Conservation (phyloP, 192 early-diverging fungal species). For the Coemansia sp. region DNA sequence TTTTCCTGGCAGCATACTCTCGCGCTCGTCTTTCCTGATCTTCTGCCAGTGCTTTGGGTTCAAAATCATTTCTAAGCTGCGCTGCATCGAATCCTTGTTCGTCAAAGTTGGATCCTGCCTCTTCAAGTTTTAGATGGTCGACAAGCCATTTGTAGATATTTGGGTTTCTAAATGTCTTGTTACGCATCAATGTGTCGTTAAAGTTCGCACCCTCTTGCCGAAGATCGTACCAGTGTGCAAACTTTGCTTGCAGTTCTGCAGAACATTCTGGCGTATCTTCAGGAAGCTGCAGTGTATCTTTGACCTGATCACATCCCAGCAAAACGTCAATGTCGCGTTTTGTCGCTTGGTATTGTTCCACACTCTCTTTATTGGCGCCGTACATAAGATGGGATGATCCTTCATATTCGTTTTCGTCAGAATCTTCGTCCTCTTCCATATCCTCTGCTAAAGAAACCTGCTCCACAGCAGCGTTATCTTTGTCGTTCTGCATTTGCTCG, state of each 20-base stretch:
- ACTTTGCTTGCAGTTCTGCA: conserved; percentile 70
- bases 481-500: neutral
- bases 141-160: conserved; percentile 87
- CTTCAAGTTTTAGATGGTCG: conserved; percentile 77
- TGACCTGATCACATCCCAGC: conserved; percentile 39
- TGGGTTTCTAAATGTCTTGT: conserved; percentile 90
- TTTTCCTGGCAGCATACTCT: conserved; percentile 33
- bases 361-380: neutral
- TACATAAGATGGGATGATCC: neutral
- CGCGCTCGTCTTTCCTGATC: conserved; percentile 44
- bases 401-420: neutral
- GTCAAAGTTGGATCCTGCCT: conserved; percentile 77
- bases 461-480: neutral
- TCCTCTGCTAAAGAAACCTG: neutral
- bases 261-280: conserved; percentile 51
- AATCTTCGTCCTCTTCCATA: neutral
- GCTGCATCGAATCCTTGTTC: conserved; percentile 67
- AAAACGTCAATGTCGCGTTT: conserved; percentile 27
- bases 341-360: conserved; percentile 16
- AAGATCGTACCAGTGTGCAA: conserved; percentile 71
- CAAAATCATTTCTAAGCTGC: conserved; percentile 37
- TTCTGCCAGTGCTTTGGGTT: conserved; percentile 25
- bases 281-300: conserved; percentile 10
- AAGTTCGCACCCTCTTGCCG: conserved; percentile 69
- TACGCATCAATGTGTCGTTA: conserved; percentile 77